Conservation (phyloP, 2,329 filamentous ascomycete species). For the Celoporthe dispersa region DNA sequence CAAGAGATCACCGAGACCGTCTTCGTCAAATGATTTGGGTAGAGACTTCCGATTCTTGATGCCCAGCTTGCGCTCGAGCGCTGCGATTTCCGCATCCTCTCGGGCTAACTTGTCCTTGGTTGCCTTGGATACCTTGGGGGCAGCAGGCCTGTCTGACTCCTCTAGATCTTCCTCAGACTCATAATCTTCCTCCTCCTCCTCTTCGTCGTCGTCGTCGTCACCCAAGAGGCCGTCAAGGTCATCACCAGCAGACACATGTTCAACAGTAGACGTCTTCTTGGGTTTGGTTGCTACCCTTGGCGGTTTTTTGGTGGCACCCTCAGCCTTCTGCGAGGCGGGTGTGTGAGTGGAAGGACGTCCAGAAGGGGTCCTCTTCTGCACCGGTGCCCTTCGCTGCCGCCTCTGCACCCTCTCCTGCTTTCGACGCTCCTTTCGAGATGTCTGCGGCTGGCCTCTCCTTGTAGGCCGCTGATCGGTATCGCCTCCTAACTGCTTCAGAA, state of each 20-base stretch:
- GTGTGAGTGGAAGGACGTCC: neutral
- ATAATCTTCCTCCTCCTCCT: slow-evolving; percentile 22
- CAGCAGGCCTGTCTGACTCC: slow-evolving; percentile 27
- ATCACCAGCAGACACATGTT: slow-evolving; percentile 35
- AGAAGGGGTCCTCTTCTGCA: slow-evolving; percentile 19
- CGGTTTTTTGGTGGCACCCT: neutral
- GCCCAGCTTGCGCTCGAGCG: slow-evolving; percentile 85
- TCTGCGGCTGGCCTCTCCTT: slow-evolving; percentile 30
- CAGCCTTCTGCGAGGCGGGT: neutral
- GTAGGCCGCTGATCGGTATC: slow-evolving; percentile 23
- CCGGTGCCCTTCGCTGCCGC: slow-evolving; percentile 40
- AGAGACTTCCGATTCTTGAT: slow-evolving; percentile 77
- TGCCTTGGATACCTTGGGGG: slow-evolving; percentile 36
- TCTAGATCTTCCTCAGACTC: slow-evolving; percentile 32
- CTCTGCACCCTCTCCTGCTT: slow-evolving; percentile 68
- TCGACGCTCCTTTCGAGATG: slow-evolving; percentile 65
- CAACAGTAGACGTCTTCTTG: neutral
- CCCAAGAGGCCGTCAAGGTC: slow-evolving; percentile 30
- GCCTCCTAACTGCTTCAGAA: slow-evolving; percentile 49
- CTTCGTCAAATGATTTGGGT: slow-evolving; percentile 75
- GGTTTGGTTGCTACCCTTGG: neutral
- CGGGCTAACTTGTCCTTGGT: slow-evolving; percentile 70
- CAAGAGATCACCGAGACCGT: slow-evolving; percentile 80
- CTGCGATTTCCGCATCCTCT: slow-evolving; percentile 88
- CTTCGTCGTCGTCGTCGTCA: slow-evolving; percentile 35